phyloP scores from a whole-genome alignment of 805 yeast genomes.

The Candida sithepensis region DNA sequence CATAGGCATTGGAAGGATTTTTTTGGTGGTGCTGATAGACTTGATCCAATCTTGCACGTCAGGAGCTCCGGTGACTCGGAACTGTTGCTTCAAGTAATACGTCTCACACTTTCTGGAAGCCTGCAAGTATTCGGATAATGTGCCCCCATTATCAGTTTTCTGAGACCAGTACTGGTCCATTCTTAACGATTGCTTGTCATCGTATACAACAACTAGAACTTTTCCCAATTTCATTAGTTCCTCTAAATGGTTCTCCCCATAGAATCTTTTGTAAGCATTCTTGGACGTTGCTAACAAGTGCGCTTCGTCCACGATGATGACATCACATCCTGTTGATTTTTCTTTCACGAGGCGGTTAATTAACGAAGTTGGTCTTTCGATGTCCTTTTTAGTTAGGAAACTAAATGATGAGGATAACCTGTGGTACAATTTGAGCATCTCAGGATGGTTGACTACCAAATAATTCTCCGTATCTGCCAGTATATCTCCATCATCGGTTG shows the following conservation, averaged over 20 bases:
- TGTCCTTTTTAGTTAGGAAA: slow-evolving; percentile 34
- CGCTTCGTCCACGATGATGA: slow-evolving; percentile 43
- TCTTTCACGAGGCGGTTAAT: slow-evolving; percentile 33
- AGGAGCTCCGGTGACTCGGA: slow-evolving; percentile 37
- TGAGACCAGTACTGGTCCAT: slow-evolving; percentile 43
- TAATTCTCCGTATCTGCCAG: slow-evolving; percentile 33
- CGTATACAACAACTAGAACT: slow-evolving; percentile 40
- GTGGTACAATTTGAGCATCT: slow-evolving; percentile 42
- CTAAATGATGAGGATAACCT: slow-evolving; percentile 35
- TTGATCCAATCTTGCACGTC: slow-evolving; percentile 41
- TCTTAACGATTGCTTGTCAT: slow-evolving; percentile 42
- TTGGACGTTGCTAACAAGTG: slow-evolving; percentile 41
- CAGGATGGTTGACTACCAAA: slow-evolving; percentile 45
- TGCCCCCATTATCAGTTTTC: slow-evolving; percentile 33
- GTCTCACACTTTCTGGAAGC: slow-evolving; percentile 9
- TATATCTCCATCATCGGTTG: slow-evolving; percentile 10
- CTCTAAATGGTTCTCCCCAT: slow-evolving; percentile 40
- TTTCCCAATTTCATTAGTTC: slow-evolving; percentile 38
- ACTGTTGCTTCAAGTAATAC: slow-evolving; percentile 36
- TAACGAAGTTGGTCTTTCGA: slow-evolving; percentile 45
- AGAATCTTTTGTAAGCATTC: slow-evolving; percentile 42
- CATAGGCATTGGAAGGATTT: slow-evolving; percentile 33
- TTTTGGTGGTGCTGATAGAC: slow-evolving; percentile 31
- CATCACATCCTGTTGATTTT: slow-evolving; percentile 30
- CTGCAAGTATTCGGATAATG: slow-evolving; percentile 19